These are phyloP conservation scores for Lagenaria siceraria DNA, from an alignment of 306 rosid genomes.

Conservation along the genomic window DNA sequence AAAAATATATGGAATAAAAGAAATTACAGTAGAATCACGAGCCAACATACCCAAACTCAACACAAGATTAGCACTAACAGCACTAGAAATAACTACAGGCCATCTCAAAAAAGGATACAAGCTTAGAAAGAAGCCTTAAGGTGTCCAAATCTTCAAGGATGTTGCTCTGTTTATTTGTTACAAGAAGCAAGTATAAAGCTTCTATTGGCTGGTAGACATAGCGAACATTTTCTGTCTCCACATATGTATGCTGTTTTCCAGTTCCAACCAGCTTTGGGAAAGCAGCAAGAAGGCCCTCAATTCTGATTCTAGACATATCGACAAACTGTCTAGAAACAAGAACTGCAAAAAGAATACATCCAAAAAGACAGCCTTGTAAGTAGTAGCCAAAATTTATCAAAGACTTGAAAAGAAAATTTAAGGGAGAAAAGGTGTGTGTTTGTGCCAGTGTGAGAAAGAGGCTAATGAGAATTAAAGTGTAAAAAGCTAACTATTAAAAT, in stretches of 20 bases:
- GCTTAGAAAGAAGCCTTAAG: constrained; percentile 83
- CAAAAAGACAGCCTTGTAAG: not conserved
- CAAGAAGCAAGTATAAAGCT: constrained; percentile 78
- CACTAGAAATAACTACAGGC: constrained; percentile 9
- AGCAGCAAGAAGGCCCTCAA: constrained; percentile 96
- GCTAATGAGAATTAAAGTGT: not conserved
- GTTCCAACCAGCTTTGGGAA: constrained; percentile 94
- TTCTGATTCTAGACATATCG: constrained; percentile 88
- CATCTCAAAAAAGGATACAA: constrained; percentile 53
- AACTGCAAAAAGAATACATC: constrained; percentile 33
- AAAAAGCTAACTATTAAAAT: not conserved
- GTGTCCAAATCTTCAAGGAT: constrained; percentile 94
- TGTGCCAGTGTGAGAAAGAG: not conserved
- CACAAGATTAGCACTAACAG: not conserved
- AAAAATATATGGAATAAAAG: not conserved
- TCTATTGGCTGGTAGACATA: constrained; percentile 98
- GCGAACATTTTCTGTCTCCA: constrained; percentile 94
- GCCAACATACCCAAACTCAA: not conserved
- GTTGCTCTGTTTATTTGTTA: constrained; percentile 94
- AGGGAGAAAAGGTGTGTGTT: not conserved
- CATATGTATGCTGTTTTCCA: constrained; percentile 89
- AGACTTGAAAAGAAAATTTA: not conserved
- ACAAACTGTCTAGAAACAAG: constrained; percentile 89
- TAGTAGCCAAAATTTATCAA: not conserved
- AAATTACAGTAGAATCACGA: too few relatives aligned